Evolutionary conservation across 1,139 yeast genomes (phyloP).

Genomic region (Sugiyamaella xylanicola): DNA sequence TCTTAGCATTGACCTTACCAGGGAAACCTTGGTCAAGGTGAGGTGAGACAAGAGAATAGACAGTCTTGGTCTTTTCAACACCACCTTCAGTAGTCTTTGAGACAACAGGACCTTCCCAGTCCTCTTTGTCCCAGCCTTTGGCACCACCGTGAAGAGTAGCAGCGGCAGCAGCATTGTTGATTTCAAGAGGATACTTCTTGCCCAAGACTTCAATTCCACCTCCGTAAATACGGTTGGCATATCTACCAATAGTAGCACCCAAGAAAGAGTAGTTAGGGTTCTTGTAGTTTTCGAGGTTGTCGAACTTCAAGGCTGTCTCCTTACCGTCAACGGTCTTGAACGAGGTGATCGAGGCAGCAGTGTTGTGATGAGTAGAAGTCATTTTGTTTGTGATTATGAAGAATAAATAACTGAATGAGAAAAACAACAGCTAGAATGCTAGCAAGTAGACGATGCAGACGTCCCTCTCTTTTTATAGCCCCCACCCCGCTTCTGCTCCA

Average conservation of each 20-base stretch:
- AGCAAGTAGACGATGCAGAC: background rate
- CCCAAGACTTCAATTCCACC: conserved; percentile 52
- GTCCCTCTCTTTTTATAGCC: conserved; percentile 2
- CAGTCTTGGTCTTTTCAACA: conserved; percentile 36
- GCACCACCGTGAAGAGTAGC: conserved; percentile 56
- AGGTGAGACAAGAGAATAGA: conserved; percentile 43
- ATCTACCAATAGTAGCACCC: conserved; percentile 67
- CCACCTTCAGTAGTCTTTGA: conserved; percentile 52
- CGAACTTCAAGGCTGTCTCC: conserved; percentile 33
- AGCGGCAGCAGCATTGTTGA: conserved; percentile 48
- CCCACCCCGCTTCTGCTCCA: conserved; percentile 7
- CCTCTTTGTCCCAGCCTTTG: conserved; percentile 54
- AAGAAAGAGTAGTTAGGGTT: conserved; percentile 51
- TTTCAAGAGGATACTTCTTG: conserved; percentile 45
- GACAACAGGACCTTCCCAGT: conserved; percentile 41
- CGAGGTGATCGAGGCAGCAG: conserved; percentile 34
- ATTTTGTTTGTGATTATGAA: conserved; percentile 11
- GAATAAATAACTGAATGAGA: background rate
- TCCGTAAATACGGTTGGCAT: conserved; percentile 59
- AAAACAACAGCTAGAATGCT: background rate
- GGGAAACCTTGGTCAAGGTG: conserved; percentile 59
- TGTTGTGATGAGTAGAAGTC: conserved; percentile 25
- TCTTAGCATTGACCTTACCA: conserved; percentile 51
- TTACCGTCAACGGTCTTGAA: conserved; percentile 36
- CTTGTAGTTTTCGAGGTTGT: conserved; percentile 34